phyloP scores from a whole-genome alignment of 2,329 filamentous ascomycete genomes.

The Polychaeton citri region DNA sequence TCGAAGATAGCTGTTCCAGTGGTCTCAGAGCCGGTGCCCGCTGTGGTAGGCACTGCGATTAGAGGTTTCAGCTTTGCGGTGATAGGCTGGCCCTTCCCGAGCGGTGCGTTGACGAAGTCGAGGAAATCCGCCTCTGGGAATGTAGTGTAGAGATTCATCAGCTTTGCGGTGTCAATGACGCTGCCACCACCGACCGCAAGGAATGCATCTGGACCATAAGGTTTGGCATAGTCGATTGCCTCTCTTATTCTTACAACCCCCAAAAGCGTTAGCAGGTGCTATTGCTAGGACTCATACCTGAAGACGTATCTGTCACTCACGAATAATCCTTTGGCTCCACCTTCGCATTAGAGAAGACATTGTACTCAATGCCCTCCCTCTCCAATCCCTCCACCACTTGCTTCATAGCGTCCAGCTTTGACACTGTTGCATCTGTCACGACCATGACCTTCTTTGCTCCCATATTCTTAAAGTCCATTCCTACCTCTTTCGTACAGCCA shows the following conservation, averaged over 20 bases:
- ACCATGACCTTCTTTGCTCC: constrained; percentile 77
- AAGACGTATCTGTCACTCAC: constrained; percentile 34
- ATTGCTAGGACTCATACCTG: background rate
- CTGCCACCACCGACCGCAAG: constrained; percentile 84
- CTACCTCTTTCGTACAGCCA: constrained; percentile 86
- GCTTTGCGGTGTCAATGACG: constrained; percentile 94
- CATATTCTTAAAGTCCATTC: constrained; percentile 94
- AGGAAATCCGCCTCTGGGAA: constrained; percentile 89
- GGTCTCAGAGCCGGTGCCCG: constrained; percentile 82
- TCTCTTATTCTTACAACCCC: constrained; percentile 61
- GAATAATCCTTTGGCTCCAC: constrained; percentile 93
- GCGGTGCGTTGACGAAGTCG: constrained; percentile 92
- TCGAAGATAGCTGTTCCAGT: constrained; percentile 98
- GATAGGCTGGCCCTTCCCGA: constrained; percentile 72
- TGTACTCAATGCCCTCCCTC: constrained; percentile 64
- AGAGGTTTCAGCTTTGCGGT: constrained; percentile 58
- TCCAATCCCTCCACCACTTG: constrained; percentile 72
- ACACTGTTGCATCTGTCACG: constrained; percentile 75
- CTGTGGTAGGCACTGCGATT: constrained; percentile 73
- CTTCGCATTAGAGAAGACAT: constrained; percentile 66
- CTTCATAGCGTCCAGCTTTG: constrained; percentile 75
- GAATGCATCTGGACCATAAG: constrained; percentile 73
- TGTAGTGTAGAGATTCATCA: constrained; percentile 92
- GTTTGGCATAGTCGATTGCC: constrained; percentile 75
- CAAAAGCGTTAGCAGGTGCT: background rate